A percentile compares a stretch with the other conserved stretches of the same genome.
These are phyloP conservation scores for Diaporthe ilicicola DNA, from an alignment of 2,329 filamentous ascomycete species.

Conservation along the genomic window DNA sequence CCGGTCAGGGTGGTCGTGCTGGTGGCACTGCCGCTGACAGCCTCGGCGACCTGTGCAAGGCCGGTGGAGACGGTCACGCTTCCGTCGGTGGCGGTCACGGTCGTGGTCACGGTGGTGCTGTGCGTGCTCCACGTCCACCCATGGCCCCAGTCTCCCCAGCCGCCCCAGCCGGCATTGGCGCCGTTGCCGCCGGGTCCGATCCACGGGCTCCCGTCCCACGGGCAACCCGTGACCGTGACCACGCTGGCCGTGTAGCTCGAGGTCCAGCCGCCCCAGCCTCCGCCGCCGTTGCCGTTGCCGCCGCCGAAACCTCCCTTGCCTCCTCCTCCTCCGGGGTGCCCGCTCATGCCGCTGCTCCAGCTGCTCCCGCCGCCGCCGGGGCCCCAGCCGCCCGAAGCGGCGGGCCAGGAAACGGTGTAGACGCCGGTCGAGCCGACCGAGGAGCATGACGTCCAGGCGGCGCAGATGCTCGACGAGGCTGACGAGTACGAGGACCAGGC, in stretches of 20 bases:
- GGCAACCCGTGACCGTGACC: slow-evolving; percentile 53
- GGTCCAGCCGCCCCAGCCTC: slow-evolving; percentile 34
- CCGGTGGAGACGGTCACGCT: slow-evolving; percentile 40
- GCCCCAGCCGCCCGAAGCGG: slow-evolving; percentile 37
- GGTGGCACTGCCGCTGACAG: slow-evolving; percentile 42
- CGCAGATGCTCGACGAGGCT: slow-evolving; percentile 52
- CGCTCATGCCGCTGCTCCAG: slow-evolving; percentile 13
- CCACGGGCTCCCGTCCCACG: slow-evolving; percentile 51
- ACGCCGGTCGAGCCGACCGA: slow-evolving; percentile 49
- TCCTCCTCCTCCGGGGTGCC: slow-evolving; percentile 9
- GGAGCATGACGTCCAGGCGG: slow-evolving; percentile 49
- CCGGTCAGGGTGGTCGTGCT: slow-evolving; percentile 41
- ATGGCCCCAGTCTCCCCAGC: slow-evolving; percentile 50
- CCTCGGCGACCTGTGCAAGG: slow-evolving; percentile 42
- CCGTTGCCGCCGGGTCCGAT: slow-evolving; percentile 48
- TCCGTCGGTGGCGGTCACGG: slow-evolving; percentile 44
- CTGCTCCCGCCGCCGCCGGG: slow-evolving; percentile 23
- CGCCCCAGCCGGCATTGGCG: slow-evolving; percentile 49
- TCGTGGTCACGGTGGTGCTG: slow-evolving; percentile 45
- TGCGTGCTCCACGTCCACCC: slow-evolving; percentile 50
- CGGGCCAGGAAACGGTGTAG: slow-evolving; percentile 49
- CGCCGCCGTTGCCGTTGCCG: slow-evolving; percentile 20
- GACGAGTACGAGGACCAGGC: slow-evolving; percentile 44
- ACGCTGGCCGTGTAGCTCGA: slow-evolving; percentile 48
- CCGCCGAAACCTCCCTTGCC: slow-evolving; percentile 26